phyloP scores from a whole-genome alignment of 2,329 filamentous ascomycete species.

The Sporothrix mexicana region DNA sequence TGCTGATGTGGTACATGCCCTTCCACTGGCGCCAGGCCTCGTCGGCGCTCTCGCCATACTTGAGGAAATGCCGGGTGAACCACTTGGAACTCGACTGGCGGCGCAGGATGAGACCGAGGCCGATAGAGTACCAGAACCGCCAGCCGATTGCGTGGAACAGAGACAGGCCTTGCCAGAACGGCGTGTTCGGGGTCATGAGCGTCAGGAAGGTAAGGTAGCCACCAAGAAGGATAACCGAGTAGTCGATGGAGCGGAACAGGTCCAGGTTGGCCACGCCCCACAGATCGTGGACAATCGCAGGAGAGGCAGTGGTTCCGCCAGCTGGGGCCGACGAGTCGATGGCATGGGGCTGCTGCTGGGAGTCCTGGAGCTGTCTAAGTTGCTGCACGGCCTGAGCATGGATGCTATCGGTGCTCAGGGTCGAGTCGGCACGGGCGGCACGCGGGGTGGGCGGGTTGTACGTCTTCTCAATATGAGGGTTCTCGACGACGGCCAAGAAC shows the following conservation, averaged over 20 bases:
- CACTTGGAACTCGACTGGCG: constrained; percentile 87
- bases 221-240: constrained; percentile 76
- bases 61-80: constrained; percentile 97
- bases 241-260: constrained; percentile 84
- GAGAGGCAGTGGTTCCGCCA: constrained; percentile 47
- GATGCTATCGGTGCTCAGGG: constrained; percentile 30
- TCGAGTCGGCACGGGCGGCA: constrained; percentile 51
- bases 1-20: constrained; percentile 89
- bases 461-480: constrained; percentile 96
- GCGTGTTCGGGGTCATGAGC: constrained; percentile 76
- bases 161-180: constrained; percentile 77
- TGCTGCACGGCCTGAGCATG: constrained; percentile 12
- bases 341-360: constrained; percentile 25
- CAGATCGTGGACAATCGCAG: constrained; percentile 78
- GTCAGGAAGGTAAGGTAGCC: constrained; percentile 77
- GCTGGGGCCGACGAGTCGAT: not conserved
- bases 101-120: constrained; percentile 83
- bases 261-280: constrained; percentile 85
- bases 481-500: constrained; percentile 90
- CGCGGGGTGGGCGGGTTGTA: constrained; percentile 90
- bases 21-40: constrained; percentile 99
- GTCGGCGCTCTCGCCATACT: constrained; percentile 86
- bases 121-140: constrained; percentile 91
- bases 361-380: constrained; percentile 27
- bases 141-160: constrained; percentile 79